Evolutionary conservation across 139 green algal genomes (phyloP).

Genomic region (Tetraselmis chui): DNA sequence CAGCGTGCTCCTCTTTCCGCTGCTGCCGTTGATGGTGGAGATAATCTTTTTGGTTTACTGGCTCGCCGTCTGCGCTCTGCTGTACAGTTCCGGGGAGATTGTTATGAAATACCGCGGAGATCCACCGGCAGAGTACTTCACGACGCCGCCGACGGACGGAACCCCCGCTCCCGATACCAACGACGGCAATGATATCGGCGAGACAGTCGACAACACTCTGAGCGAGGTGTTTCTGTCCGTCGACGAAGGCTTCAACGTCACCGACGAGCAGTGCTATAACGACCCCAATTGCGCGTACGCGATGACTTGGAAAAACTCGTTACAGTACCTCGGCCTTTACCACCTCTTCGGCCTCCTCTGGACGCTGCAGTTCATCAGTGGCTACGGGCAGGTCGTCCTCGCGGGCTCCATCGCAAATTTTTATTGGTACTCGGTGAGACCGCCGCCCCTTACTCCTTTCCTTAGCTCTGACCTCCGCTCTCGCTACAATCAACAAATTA

Average conservation of each 20-base stretch:
- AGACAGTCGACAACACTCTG: too few relatives aligned
- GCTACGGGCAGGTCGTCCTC: conserved; percentile 4
- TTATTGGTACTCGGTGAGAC: neutral
- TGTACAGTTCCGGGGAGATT: conserved; percentile 15
- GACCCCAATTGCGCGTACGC: conserved; percentile 14
- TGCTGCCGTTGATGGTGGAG: conserved; percentile 22
- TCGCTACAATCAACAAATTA: too few relatives aligned
- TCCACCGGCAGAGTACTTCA: too few relatives aligned
- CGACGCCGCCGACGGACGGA: too few relatives aligned
- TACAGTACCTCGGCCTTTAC: conserved; percentile 8
- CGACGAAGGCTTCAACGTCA: too few relatives aligned
- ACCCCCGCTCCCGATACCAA: too few relatives aligned
- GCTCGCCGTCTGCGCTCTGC: conserved; percentile 19
- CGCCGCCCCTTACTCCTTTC: too few relatives aligned
- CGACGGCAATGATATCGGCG: too few relatives aligned
- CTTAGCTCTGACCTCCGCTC: too few relatives aligned
- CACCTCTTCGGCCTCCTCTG: conserved; percentile 26
- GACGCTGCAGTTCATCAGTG: conserved; percentile 36
- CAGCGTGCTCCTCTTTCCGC: conserved; percentile 28
- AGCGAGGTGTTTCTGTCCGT: too few relatives aligned
- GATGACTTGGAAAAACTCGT: conserved; percentile 9
- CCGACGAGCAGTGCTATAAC: neutral
- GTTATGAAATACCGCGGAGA: too few relatives aligned
- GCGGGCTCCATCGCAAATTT: conserved; percentile 17
- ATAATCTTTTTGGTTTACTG: conserved; percentile 30